Conservation (phyloP, 108 stramenopile species). For the Mediolabrus comicus region DNA sequence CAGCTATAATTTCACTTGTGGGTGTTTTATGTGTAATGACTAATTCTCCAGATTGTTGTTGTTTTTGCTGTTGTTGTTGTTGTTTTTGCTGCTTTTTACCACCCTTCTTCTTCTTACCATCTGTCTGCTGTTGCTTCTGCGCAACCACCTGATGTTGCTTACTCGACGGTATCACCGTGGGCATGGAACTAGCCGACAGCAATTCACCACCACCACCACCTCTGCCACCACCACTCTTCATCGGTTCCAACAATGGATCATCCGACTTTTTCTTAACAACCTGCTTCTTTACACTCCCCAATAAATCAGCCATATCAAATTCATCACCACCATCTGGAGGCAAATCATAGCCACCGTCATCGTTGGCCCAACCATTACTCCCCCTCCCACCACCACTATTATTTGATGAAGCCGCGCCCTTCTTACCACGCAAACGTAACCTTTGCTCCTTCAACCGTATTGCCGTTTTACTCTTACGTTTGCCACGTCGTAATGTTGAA, state of each 20-base stretch:
- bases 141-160: conserved; percentile 2
- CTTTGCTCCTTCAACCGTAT: conserved; percentile 38
- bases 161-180: neutral
- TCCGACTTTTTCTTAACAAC: neutral
- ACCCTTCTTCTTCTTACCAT: neutral
- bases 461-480: conserved; percentile 42
- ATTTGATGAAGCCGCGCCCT: conserved; percentile 3
- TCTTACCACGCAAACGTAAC: conserved; percentile 19
- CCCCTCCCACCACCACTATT: too few species aligned
- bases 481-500: conserved; percentile 33
- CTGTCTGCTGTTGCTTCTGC: conserved; percentile 2
- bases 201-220: too few species aligned
- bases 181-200: neutral
- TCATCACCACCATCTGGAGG: conserved; percentile 47
- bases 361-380: conserved; percentile 19
- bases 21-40: conserved; percentile 41
- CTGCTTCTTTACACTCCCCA: conserved; percentile 50
- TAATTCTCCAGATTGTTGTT: neutral
- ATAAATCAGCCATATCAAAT: conserved; percentile 39
- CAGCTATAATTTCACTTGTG: conserved; percentile 36
- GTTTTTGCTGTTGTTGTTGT: conserved; percentile 4
- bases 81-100: neutral
- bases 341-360: conserved; percentile 46
- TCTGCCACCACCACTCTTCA: too few species aligned
- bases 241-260: conserved; percentile 12